Base-by-base conservation (phyloP, 805 yeast species). In the Limtongia smithiae region DNA sequence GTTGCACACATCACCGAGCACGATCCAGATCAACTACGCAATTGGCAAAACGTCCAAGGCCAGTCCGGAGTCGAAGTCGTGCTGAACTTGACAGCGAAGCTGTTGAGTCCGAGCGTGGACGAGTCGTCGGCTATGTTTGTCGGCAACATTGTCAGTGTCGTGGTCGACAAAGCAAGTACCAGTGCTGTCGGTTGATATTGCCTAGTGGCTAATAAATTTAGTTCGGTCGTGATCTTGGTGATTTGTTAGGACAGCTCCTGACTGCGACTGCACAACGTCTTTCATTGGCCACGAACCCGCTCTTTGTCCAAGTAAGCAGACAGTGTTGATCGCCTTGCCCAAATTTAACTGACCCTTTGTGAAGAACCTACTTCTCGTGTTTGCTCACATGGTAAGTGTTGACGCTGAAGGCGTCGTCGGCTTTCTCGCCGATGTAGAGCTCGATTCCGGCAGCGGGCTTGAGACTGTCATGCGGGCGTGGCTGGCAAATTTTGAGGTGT, bases 71-170 rank as follows among this genome's bases (percentile, higher is more conserved):
- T 78, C 45, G 74, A 80, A 15, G 69, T 74, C 2, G 71, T 86
- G n/a, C 68, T 93, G 15, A 72, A 75, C 28, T 78, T 84, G 12
- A 80, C 83, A 2, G 78, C 85, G 2, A 81, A 81, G 60, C 77
- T 88, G 44, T 72, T 91, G 28, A 78, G 85, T 1, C 86, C 95
- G 0, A 72, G 73, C 6, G 71, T 42, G 5, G 76, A 84, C 14
- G 97, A 89, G 58, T 77, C 83, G 37, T 96, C 95, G 0, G 90
- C 94, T 1, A 73, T 82, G 67, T 83, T 85, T 50, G 78, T 86
- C 37, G 97, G 91, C 11, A 81, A 60, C 6, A 75, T 85, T 20
- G 80, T 85, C 2, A 71, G 77, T 9, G 75, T 83, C 0, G 70
- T 83, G 30, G 72, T 85, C 32, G 76, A 77, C 17, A 76, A 76